Conservation (phyloP, 1,284 basidiomycete species). For the Moniliella sp. region DNA sequence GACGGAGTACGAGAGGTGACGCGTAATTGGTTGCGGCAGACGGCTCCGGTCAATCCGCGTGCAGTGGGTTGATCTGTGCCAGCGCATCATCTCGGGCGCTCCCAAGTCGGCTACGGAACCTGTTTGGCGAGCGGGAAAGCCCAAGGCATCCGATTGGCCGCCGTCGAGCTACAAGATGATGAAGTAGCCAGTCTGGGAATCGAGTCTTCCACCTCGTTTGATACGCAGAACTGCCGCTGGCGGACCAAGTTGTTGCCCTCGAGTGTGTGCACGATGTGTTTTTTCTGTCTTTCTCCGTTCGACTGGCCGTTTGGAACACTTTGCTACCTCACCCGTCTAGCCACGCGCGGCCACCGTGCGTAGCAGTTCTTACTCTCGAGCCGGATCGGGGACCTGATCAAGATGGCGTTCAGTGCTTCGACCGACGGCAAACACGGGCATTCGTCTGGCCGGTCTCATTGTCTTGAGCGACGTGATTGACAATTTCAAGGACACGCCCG, state of each 20-base stretch:
- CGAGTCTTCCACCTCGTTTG: constrained; percentile 4
- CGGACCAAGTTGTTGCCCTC: constrained; percentile 78
- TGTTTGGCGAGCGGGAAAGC: too few species aligned
- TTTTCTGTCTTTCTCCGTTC: constrained; percentile 51
- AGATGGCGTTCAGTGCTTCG: constrained; percentile 89
- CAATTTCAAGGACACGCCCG: constrained; percentile 64
- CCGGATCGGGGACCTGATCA: constrained; percentile 75
- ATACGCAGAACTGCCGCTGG: constrained; percentile 44
- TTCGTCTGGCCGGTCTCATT: constrained; percentile 71
- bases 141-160: constrained; percentile 20
- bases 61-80: constrained; percentile 96
- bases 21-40: constrained; percentile 81
- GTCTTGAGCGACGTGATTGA: constrained; percentile 80
- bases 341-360: too few species aligned
- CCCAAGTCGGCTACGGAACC: too few species aligned
- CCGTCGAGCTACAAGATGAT: constrained; percentile 45
- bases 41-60: constrained; percentile 69
- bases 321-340: constrained; percentile 34
- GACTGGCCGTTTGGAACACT: constrained; percentile 52
- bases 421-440: constrained; percentile 85
- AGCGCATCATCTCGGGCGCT: constrained; percentile 92
- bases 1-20: constrained; percentile 83
- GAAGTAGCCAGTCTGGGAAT: constrained; percentile 59
- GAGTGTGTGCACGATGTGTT: constrained; percentile 79
- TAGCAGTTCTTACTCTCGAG: constrained; percentile 46